phyloP scores from a whole-genome alignment of 1,139 yeast species.

The Candida sanyaensis region DNA sequence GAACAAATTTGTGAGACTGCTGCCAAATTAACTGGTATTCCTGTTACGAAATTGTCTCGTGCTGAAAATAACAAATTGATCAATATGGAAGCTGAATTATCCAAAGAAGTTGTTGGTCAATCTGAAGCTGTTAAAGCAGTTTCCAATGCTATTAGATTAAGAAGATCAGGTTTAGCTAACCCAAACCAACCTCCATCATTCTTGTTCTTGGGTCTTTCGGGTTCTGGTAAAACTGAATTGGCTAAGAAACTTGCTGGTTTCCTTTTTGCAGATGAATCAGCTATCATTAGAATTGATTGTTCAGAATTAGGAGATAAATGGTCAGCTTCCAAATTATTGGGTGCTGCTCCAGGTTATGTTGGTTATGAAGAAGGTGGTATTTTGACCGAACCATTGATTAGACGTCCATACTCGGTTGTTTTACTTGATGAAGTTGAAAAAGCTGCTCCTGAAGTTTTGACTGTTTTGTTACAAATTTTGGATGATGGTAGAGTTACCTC shows the following conservation, averaged over 20 bases:
- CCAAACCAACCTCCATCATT: slow-evolving; percentile 97
- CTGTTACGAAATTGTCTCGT: slow-evolving; percentile 94
- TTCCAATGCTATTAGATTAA: slow-evolving; percentile 88
- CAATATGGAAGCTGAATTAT: slow-evolving; percentile 87
- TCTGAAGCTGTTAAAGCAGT: slow-evolving; percentile 95
- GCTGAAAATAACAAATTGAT: slow-evolving; percentile 93
- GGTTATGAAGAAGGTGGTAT: slow-evolving; percentile 99
- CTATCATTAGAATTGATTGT: slow-evolving; percentile 97
- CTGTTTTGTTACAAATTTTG: slow-evolving; percentile 83
- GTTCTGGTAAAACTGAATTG: slow-evolving; percentile 97
- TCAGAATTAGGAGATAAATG: slow-evolving; percentile 95
- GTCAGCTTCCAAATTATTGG: slow-evolving; percentile 90
- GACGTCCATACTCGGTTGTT: slow-evolving; percentile 93
- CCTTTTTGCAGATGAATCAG: slow-evolving; percentile 91
- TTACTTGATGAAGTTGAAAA: slow-evolving; percentile 96
- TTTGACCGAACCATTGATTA: slow-evolving; percentile 84
- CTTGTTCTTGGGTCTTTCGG: slow-evolving; percentile 91
- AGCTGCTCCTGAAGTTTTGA: slow-evolving; percentile 98
- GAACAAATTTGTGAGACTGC: slow-evolving; percentile 97
- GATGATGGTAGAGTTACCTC: slow-evolving; percentile 98
- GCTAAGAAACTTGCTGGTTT: slow-evolving; percentile 97
- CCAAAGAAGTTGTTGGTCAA: slow-evolving; percentile 91
- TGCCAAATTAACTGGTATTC: slow-evolving; percentile 95
- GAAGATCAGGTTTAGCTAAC: slow-evolving; percentile 94
- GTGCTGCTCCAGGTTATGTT: slow-evolving; percentile 98